These are phyloP conservation scores for Globisporangium echinulatum DNA, from an alignment of 352 stramenopile genomes.

Conservation along the genomic window DNA sequence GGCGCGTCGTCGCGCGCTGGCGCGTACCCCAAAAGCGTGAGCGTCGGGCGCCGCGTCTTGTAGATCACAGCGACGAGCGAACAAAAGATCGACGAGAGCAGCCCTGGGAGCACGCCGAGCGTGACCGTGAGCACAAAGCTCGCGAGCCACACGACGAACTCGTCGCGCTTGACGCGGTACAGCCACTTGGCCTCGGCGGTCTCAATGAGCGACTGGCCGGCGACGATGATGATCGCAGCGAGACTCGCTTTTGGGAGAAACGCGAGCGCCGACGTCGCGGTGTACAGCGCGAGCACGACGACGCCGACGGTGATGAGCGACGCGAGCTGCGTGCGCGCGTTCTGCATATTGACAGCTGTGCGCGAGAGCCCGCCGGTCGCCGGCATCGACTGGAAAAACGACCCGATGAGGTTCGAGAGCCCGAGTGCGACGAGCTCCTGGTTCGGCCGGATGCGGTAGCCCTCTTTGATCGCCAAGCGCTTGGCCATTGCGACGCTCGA, in stretches of 20 bases:
- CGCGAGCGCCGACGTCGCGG: conserved; percentile 75
- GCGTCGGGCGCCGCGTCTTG: conserved; percentile 41
- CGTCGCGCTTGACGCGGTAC: conserved; percentile 56
- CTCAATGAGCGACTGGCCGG: conserved; percentile 84
- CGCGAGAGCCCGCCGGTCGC: conserved; percentile 85
- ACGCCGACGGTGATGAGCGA: conserved; percentile 77
- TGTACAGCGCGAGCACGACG: conserved; percentile 80
- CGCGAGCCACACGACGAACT: conserved; percentile 55
- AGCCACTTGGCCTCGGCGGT: conserved; percentile 79
- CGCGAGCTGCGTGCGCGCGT: conserved; percentile 76
- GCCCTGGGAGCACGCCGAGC: conserved; percentile 38
- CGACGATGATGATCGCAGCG: conserved; percentile 86
- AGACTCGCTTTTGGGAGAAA: conserved; percentile 84
- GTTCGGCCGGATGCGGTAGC: conserved; percentile 60
- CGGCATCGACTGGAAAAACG: conserved; percentile 83
- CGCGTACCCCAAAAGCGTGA: conserved; percentile 31
- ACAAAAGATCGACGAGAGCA: conserved; percentile 50
- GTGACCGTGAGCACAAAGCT: conserved; percentile 48
- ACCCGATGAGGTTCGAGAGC: conserved; percentile 79
- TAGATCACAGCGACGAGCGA: conserved; percentile 51
- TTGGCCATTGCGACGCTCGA: conserved; percentile 88
- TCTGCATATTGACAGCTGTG: conserved; percentile 88
- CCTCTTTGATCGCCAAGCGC: conserved; percentile 69
- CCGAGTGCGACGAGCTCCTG: conserved; percentile 86
- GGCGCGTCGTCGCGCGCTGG: conserved; percentile 21